phyloP scores from a whole-genome alignment of 2,329 filamentous ascomycete species.

The Botrytis fragariae region DNA sequence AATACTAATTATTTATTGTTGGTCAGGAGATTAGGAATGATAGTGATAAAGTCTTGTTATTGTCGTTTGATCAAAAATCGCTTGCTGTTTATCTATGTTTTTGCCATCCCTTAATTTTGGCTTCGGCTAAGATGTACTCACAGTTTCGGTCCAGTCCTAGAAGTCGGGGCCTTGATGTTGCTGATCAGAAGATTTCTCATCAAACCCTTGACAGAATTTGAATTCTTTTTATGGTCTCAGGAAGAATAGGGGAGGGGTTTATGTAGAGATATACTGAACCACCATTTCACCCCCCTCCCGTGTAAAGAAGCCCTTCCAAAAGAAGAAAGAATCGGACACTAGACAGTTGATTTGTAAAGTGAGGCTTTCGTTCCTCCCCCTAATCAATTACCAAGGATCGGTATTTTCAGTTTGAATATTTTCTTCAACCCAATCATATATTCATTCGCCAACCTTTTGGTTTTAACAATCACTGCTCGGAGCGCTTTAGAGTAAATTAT shows the following conservation, averaged over 20 bases:
- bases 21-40: too few relatives aligned
- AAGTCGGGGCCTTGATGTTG: accelerated
- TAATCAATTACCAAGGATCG: too few relatives aligned
- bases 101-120: accelerated
- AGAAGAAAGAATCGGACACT: not conserved
- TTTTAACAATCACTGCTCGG: too few relatives aligned
- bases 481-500: too few relatives aligned
- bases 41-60: not conserved
- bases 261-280: not conserved
- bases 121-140: not conserved
- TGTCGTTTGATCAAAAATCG: not conserved
- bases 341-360: not conserved
- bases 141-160: not conserved
- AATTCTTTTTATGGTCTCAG: accelerated
- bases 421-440: too few relatives aligned
- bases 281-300: too few relatives aligned
- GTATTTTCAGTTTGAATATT: too few relatives aligned
- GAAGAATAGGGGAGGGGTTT: not conserved
- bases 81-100: accelerated
- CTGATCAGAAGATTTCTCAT: not conserved
- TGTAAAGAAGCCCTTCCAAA: not conserved
- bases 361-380: not conserved
- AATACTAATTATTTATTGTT: too few relatives aligned
- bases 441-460: too few relatives aligned
- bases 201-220: accelerated